Evolutionary conservation across 805 yeast species (phyloP).

Genomic region (Yarrowia hollandica): DNA sequence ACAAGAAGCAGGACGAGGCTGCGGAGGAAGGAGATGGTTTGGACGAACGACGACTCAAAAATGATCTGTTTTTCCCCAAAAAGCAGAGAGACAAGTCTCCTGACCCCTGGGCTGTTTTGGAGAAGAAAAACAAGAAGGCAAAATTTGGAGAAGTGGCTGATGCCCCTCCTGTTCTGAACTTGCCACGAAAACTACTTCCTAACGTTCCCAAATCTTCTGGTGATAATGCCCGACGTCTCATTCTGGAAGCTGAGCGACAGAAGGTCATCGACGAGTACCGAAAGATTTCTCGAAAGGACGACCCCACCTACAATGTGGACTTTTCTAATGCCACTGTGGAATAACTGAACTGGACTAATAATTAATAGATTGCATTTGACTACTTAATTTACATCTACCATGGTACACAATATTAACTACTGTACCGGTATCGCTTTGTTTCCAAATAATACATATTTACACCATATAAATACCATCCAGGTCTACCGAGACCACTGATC

Average conservation of each 20-base stretch:
- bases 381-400: too few relatives aligned
- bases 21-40: conserved; percentile 31
- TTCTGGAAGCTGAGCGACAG: conserved; percentile 44
- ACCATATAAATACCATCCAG: conserved; percentile 6
- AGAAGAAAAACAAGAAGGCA: conserved; percentile 37
- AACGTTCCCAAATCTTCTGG: conserved; percentile 47
- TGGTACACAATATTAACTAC: too few relatives aligned
- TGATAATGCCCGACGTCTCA: conserved; percentile 42
- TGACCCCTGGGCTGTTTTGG: conserved; percentile 46
- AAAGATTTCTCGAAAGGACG: conserved; percentile 34
- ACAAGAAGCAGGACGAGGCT: conserved; percentile 12
- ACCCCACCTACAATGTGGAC: conserved; percentile 18
- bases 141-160: conserved; percentile 48
- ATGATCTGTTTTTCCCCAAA: conserved; percentile 7
- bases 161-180: conserved; percentile 44
- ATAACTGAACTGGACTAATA: neutral
- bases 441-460: conserved; percentile 6
- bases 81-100: conserved; percentile 42
- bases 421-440: too few relatives aligned
- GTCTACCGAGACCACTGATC: too few relatives aligned
- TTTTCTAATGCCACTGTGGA: conserved; percentile 21
- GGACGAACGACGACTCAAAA: neutral
- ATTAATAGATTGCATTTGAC: neutral
- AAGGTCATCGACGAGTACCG: conserved; percentile 43
- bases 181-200: conserved; percentile 38